These are phyloP conservation scores for Piedraia hortae DNA, from an alignment of 2,329 filamentous ascomycete species.

Conservation along the genomic window DNA sequence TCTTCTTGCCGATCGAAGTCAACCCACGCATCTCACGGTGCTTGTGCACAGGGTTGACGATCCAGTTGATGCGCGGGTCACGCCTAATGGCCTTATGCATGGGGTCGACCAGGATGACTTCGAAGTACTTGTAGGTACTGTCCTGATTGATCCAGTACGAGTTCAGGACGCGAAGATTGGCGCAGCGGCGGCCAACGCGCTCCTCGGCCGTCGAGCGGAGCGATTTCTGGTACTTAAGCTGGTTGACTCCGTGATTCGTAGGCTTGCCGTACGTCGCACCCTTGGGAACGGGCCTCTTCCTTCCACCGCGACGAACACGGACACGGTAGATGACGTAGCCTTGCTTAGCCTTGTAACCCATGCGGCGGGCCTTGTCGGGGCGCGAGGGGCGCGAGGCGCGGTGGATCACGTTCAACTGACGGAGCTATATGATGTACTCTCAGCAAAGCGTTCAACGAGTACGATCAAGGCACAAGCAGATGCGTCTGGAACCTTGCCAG, in stretches of 20 bases:
- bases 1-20: conserved; percentile 97
- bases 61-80: conserved; percentile 99
- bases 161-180: conserved; percentile 98
- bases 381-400: conserved; percentile 92
- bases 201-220: conserved; percentile 95
- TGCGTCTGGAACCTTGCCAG: too few relatives aligned
- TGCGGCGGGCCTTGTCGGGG: conserved; percentile 98
- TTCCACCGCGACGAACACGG: conserved; percentile 91
- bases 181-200: conserved; percentile 96
- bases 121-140: conserved; percentile 99
- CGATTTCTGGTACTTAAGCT: conserved; percentile 99
- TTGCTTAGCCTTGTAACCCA: conserved; percentile 99
- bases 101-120: conserved; percentile 98
- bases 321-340: conserved; percentile 99
- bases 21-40: conserved; percentile 96
- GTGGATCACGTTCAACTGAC: conserved; percentile 99
- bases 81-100: conserved; percentile 99
- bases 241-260: conserved; percentile 99
- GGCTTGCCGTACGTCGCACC: conserved; percentile 99
- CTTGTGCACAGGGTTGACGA: conserved; percentile 99
- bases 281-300: conserved; percentile 90
- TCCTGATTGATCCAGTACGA: conserved; percentile 99
- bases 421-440: conserved; percentile 99
- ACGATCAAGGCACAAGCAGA: conserved; percentile 24
- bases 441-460: conserved; percentile 99